Conservation (phyloP, 345 rosid species). For the Citrus australasica region DNA sequence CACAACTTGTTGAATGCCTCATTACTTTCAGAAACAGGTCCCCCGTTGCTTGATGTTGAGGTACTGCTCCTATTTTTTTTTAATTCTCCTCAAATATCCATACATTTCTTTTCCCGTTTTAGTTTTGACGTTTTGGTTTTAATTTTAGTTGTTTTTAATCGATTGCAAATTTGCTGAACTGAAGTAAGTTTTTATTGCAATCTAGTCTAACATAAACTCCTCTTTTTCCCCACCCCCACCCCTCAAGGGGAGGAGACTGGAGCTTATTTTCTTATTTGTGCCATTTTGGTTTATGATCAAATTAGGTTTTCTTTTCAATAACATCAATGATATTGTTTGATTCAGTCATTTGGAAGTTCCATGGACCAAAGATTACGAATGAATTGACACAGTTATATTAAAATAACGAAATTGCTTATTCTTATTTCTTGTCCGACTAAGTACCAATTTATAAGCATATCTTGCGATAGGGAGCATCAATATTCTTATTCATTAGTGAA, state of each 20-base stretch:
- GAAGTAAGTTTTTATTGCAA: background rate
- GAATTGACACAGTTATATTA: background rate
- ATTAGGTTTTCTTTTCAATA: background rate
- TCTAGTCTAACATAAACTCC: background rate
- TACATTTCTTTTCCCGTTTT: background rate
- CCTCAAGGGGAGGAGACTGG: background rate
- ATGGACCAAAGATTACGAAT: background rate
- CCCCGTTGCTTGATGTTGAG: constrained; percentile 98
- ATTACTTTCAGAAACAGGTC: constrained; percentile 84
- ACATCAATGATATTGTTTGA: background rate
- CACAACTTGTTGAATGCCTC: constrained; percentile 72
- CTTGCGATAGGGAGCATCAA: background rate
- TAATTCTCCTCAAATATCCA: background rate
- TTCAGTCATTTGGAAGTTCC: background rate
- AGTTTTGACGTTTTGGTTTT: background rate
- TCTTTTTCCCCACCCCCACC: background rate
- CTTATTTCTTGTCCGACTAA: background rate
- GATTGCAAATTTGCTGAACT: background rate
- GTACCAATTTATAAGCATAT: background rate
- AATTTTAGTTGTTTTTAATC: background rate
- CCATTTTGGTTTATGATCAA: background rate
- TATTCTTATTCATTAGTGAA: background rate
- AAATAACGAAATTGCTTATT: background rate
- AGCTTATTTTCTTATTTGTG: background rate
- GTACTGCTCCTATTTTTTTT: constrained; percentile 27